Conservation (phyloP, 306 rosid genomes). For the Lablab purpureus region DNA sequence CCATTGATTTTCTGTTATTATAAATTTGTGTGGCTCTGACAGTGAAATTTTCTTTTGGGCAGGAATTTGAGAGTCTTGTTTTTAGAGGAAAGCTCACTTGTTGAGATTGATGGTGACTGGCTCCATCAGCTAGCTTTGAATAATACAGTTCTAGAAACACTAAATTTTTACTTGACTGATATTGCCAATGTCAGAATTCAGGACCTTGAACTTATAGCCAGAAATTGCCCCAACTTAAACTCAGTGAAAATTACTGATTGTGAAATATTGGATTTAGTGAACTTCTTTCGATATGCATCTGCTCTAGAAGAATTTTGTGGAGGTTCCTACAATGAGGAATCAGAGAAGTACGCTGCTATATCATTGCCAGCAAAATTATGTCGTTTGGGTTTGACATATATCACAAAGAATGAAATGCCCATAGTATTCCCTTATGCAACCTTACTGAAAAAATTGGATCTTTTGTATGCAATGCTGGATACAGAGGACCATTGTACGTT, state of each 20-base stretch:
- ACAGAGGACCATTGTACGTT: constrained; percentile 89
- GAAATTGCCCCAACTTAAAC: constrained; percentile 70
- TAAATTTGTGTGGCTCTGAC: constrained; percentile 6
- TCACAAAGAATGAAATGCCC: constrained; percentile 82
- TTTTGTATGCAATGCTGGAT: constrained; percentile 83
- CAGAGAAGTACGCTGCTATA: constrained; percentile 62
- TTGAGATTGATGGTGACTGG: constrained; percentile 83
- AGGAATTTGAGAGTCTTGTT: constrained; percentile 81
- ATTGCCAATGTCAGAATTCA: constrained; percentile 56
- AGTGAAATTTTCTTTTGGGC: constrained; percentile 36
- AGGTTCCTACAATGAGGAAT: constrained; percentile 68
- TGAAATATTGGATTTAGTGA: constrained; percentile 72
- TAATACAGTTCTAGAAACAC: constrained; percentile 84
- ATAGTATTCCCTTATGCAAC: constrained; percentile 77
- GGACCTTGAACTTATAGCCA: constrained; percentile 93
- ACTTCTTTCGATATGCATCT: constrained; percentile 73
- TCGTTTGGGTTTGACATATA: constrained; percentile 78
- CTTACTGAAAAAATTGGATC: constrained; percentile 80
- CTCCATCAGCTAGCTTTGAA: constrained; percentile 83
- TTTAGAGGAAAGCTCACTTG: constrained; percentile 82
- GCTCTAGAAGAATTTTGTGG: constrained; percentile 90
- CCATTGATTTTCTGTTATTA: constrained; percentile 3
- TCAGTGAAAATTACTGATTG: constrained; percentile 84
- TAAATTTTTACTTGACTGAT: constrained; percentile 89
- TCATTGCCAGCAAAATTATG: constrained; percentile 68